phyloP scores from a whole-genome alignment of 306 rosid species.

The Quercus robur region DNA sequence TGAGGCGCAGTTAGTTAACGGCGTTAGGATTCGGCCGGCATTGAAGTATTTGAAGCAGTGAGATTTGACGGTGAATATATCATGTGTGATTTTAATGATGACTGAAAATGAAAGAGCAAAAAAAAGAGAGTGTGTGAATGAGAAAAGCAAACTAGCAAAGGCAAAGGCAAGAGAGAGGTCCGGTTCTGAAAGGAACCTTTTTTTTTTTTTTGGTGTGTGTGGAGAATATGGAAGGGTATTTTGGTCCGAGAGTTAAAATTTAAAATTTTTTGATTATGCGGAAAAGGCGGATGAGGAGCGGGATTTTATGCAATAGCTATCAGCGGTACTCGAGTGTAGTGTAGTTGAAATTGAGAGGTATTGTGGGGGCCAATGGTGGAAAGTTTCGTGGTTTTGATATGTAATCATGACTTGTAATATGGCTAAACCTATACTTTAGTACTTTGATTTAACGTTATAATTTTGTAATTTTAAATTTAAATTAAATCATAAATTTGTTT shows the following conservation, averaged over 20 bases:
- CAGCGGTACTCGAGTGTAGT: neutral
- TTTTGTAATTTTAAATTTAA: too few relatives aligned
- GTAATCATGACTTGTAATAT: too few relatives aligned
- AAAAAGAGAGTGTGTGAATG: neutral
- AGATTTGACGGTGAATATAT: neutral
- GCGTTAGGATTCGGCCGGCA: constrained; percentile 18
- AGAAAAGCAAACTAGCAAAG: neutral
- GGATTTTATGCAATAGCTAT: neutral
- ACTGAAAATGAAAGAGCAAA: neutral
- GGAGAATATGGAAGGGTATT: constrained; percentile 8
- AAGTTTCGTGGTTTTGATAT: neutral
- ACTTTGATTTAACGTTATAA: too few relatives aligned
- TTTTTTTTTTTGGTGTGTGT: neutral
- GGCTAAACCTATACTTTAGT: too few relatives aligned
- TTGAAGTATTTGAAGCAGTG: neutral
- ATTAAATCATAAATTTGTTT: too few relatives aligned
- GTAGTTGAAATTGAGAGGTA: neutral
- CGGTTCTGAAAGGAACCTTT: neutral
- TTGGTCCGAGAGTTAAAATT: constrained; percentile 2
- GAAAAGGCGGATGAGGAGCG: constrained; percentile 32
- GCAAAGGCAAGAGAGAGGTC: neutral
- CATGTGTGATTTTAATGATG: neutral
- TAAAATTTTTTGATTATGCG: constrained; percentile 13
- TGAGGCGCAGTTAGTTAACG: neutral
- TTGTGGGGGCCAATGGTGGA: neutral